These are phyloP conservation scores for Hyaloscypha finlandica DNA, from an alignment of 495 filamentous ascomycete genomes.

Conservation along the genomic window DNA sequence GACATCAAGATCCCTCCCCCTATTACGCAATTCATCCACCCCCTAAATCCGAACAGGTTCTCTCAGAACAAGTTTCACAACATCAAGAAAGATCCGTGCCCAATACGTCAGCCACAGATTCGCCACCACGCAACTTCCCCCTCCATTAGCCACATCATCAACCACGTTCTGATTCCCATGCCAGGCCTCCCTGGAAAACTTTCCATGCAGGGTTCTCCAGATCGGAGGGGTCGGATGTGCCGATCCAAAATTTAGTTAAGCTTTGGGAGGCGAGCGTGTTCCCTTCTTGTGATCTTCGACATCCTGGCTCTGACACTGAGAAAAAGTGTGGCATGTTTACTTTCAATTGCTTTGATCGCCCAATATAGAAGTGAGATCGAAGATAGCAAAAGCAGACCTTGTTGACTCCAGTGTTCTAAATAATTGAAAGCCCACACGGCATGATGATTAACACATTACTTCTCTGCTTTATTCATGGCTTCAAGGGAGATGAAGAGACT, in stretches of 20 bases:
- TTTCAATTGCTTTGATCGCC: background rate
- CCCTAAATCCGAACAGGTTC: background rate
- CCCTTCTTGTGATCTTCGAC: background rate
- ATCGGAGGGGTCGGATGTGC: background rate
- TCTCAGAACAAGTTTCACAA: background rate
- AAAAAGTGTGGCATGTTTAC: background rate
- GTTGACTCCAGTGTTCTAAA: background rate
- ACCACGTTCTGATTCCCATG: background rate
- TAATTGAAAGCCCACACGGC: background rate
- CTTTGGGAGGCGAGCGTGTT: background rate
- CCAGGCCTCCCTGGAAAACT: background rate
- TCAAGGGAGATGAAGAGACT: conserved; percentile 92
- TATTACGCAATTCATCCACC: background rate
- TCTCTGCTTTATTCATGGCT: conserved; percentile 93
- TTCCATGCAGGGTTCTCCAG: conserved; percentile 1
- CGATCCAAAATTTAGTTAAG: background rate
- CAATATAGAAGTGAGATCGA: no score
- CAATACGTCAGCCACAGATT: conserved; percentile 6
- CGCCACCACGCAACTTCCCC: background rate
- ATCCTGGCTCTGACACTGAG: background rate
- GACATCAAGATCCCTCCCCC: background rate
- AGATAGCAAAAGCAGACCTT: background rate
- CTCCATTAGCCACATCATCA: background rate
- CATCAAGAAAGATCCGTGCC: background rate
- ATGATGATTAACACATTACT: conserved; percentile 87